These are phyloP conservation scores for Ambispora gerdemannii DNA, from an alignment of 192 early-diverging fungal genomes.

Conservation along the genomic window DNA sequence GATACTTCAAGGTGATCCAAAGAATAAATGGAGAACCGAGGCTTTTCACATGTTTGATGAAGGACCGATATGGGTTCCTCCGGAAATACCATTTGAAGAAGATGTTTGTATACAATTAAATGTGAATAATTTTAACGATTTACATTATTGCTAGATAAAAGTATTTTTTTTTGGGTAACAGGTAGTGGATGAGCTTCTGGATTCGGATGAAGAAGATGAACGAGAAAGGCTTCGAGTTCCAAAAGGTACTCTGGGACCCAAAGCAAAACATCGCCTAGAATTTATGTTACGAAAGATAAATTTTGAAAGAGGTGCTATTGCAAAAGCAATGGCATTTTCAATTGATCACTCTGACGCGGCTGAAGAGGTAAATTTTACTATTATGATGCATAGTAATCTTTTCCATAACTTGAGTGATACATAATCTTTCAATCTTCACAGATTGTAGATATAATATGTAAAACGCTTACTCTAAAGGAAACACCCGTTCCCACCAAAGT, in stretches of 20 bases:
- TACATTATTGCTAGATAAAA: too few species aligned
- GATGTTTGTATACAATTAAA: slow-evolving; percentile 42
- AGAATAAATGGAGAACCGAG: slow-evolving; percentile 64
- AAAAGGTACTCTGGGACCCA: slow-evolving; percentile 49
- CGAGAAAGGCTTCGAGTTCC: slow-evolving; percentile 40
- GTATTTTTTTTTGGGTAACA: slow-evolving; percentile 29
- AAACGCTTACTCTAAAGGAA: slow-evolving; percentile 52
- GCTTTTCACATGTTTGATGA: slow-evolving; percentile 87
- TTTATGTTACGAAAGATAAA: slow-evolving; percentile 45
- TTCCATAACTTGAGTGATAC: not conserved
- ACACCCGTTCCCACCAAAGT: slow-evolving; percentile 65
- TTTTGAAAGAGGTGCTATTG: slow-evolving; percentile 58
- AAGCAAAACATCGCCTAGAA: slow-evolving; percentile 46
- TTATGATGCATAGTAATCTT: too few species aligned
- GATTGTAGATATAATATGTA: slow-evolving; percentile 65
- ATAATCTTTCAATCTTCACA: slow-evolving; percentile 24
- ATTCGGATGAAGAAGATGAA: slow-evolving; percentile 55
- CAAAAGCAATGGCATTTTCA: slow-evolving; percentile 76
- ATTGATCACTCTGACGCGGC: slow-evolving; percentile 81
- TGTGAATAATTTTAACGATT: too few species aligned
- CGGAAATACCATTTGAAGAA: slow-evolving; percentile 65
- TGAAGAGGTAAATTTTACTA: slow-evolving; percentile 63
- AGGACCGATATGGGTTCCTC: slow-evolving; percentile 85
- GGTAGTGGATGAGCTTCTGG: slow-evolving; percentile 31
- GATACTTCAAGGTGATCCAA: slow-evolving; percentile 78